phyloP scores from a whole-genome alignment of 768 basidiomycete species.

The Lentinula detonsa region DNA sequence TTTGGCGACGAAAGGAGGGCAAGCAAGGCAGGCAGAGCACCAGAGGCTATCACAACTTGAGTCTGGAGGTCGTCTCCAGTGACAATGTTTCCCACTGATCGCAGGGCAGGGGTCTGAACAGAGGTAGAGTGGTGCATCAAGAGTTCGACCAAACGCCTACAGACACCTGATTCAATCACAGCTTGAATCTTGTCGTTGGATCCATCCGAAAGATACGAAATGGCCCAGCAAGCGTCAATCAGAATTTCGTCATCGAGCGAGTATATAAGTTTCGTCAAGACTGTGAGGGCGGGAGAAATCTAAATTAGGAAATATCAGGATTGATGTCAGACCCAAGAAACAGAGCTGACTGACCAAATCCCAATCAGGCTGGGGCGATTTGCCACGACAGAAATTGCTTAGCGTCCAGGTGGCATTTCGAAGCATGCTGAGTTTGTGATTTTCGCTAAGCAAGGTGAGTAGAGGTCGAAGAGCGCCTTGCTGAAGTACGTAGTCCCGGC shows the following conservation, averaged over 20 bases:
- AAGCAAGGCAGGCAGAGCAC: slow-evolving; percentile 91
- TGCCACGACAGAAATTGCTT: slow-evolving; percentile 98
- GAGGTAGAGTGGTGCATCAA: slow-evolving; percentile 93
- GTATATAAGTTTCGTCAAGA: slow-evolving; percentile 96
- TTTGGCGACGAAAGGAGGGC: slow-evolving; percentile 93
- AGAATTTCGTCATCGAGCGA: slow-evolving; percentile 98
- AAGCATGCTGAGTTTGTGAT: slow-evolving; percentile 98
- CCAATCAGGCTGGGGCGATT: slow-evolving; percentile 98
- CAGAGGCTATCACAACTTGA: slow-evolving; percentile 97
- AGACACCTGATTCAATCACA: slow-evolving; percentile 97
- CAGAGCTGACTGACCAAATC: slow-evolving; percentile 61
- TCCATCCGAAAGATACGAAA: slow-evolving; percentile 98
- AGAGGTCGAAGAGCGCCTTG: slow-evolving; percentile 93
- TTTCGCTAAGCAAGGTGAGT: slow-evolving; percentile 83
- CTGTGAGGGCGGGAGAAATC: slow-evolving; percentile 97
- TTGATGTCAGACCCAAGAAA: slow-evolving; percentile 10
- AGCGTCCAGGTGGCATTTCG: slow-evolving; percentile 98
- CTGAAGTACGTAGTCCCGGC: slow-evolving; percentile 93
- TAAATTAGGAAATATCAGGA: slow-evolving; percentile 24
- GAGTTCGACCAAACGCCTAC: slow-evolving; percentile 93
- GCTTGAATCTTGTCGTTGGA: slow-evolving; percentile 99
- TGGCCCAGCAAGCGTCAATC: slow-evolving; percentile 99
- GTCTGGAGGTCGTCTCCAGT: slow-evolving; percentile 99
- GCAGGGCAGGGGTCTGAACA: slow-evolving; percentile 96
- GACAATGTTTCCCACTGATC: slow-evolving; percentile 98